Evolutionary conservation across 345 rosid genomes (phyloP).

Genomic region (Populus davidiana): DNA sequence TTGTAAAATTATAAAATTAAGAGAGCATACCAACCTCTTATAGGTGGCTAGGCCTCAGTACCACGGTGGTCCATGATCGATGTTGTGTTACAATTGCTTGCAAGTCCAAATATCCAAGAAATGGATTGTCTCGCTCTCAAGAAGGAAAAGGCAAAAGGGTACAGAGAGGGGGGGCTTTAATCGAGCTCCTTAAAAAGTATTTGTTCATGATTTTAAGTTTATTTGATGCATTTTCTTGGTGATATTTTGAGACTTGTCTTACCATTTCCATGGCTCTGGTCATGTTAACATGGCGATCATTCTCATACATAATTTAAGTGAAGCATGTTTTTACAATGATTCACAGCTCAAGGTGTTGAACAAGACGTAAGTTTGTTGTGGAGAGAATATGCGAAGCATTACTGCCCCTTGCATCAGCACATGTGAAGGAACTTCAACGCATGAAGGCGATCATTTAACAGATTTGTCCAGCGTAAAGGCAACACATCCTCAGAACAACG

Average conservation of each 20-base stretch:
- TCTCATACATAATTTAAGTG: background rate
- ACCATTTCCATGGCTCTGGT: background rate
- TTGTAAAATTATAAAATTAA: background rate
- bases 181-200: background rate
- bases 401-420: constrained; percentile 7
- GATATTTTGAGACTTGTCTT: background rate
- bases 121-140: background rate
- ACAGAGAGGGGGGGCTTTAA: background rate
- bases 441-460: background rate
- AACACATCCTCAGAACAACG: background rate
- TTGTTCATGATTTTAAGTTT: background rate
- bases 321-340: background rate
- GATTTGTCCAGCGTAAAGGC: background rate
- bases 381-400: background rate
- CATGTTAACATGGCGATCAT: background rate
- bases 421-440: background rate
- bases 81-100: background rate
- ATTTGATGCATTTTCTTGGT: background rate
- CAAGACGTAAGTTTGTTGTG: background rate
- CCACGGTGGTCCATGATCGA: background rate
- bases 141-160: no score
- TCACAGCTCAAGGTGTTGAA: background rate
- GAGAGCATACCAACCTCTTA: no score
- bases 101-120: background rate
- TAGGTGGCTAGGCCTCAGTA: background rate